A percentile compares a stretch with the other conserved stretches of the same genome.
Conservation (phyloP, 1,139 yeast genomes). For the Meyerozyma carpophila region DNA sequence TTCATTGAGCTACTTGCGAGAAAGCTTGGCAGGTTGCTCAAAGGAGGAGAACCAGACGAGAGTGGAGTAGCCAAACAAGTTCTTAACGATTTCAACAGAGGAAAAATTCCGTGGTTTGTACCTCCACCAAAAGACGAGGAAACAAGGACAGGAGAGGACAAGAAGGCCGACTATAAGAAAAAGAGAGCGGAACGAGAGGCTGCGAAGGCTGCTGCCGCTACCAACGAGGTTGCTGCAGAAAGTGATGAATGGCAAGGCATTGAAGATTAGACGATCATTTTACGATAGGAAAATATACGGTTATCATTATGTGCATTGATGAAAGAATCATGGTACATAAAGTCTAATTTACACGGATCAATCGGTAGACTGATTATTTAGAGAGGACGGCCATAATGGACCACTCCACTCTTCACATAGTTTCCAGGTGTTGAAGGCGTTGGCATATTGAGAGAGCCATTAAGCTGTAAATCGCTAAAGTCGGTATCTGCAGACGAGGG, state of each 20-base stretch:
- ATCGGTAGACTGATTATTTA: conserved; percentile 6
- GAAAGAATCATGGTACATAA: neutral
- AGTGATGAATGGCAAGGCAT: conserved; percentile 8
- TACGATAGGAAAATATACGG: neutral
- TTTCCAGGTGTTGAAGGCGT: conserved; percentile 17
- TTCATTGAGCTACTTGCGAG: conserved; percentile 88
- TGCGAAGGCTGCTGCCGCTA: conserved; percentile 19
- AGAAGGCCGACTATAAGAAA: conserved; percentile 48
- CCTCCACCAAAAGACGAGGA: conserved; percentile 79
- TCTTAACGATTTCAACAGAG: conserved; percentile 91
- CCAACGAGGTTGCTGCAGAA: conserved; percentile 13
- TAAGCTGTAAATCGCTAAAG: conserved; percentile 6
- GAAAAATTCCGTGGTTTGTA: conserved; percentile 97
- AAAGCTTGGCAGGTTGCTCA: conserved; percentile 84
- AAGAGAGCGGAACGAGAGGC: conserved; percentile 43
- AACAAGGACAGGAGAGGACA: conserved; percentile 49
- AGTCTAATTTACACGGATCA: conserved; percentile 1
- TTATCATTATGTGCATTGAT: neutral
- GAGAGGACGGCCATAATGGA: conserved; percentile 31
- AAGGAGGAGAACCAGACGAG: conserved; percentile 98
- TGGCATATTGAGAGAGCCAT: conserved; percentile 18
- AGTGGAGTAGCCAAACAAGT: conserved; percentile 87
- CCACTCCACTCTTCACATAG: conserved; percentile 19
- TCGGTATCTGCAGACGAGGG: conserved; percentile 11
- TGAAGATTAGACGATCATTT: conserved; percentile 4